Percentiles rank a stretch among this genome's conserved stretches.
Conservation (phyloP, 1,284 basidiomycete species). For the Takashimella koratensis region DNA sequence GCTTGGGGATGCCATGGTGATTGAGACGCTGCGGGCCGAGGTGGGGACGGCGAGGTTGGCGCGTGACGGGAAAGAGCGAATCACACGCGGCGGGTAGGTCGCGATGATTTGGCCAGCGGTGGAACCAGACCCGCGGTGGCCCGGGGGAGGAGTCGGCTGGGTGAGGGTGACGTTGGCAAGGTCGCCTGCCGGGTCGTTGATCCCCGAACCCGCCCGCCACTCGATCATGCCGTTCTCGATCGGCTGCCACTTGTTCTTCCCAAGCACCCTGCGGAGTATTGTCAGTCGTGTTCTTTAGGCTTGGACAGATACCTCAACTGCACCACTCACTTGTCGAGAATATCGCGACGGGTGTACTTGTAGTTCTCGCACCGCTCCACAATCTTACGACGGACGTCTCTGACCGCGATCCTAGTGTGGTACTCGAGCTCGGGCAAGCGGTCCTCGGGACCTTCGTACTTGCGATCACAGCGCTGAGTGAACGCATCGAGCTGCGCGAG, state of each 20-base stretch:
- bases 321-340: slow-evolving; percentile 45
- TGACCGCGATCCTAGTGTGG: slow-evolving; percentile 36
- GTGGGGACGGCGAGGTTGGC: background rate
- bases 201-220: slow-evolving; percentile 31
- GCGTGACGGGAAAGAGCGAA: background rate
- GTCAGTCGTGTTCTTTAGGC: no score
- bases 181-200: slow-evolving; percentile 42
- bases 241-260: slow-evolving; percentile 43
- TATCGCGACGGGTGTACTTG: slow-evolving; percentile 49
- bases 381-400: slow-evolving; percentile 46
- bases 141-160: background rate
- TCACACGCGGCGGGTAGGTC: background rate
- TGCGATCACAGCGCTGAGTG: slow-evolving; percentile 39
- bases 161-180: slow-evolving; percentile 19
- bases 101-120: background rate
- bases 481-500: slow-evolving; percentile 47
- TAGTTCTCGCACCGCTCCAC: slow-evolving; percentile 50
- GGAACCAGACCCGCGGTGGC: background rate
- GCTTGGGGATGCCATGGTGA: background rate
- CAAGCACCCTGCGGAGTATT: slow-evolving; percentile 22
- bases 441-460: slow-evolving; percentile 37
- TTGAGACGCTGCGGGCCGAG: background rate
- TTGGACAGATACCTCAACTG: background rate
- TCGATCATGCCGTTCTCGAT: slow-evolving; percentile 42
- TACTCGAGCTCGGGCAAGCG: slow-evolving; percentile 40